phyloP scores from a whole-genome alignment of 2,329 filamentous ascomycete genomes.

The Neonectria coccinea region DNA sequence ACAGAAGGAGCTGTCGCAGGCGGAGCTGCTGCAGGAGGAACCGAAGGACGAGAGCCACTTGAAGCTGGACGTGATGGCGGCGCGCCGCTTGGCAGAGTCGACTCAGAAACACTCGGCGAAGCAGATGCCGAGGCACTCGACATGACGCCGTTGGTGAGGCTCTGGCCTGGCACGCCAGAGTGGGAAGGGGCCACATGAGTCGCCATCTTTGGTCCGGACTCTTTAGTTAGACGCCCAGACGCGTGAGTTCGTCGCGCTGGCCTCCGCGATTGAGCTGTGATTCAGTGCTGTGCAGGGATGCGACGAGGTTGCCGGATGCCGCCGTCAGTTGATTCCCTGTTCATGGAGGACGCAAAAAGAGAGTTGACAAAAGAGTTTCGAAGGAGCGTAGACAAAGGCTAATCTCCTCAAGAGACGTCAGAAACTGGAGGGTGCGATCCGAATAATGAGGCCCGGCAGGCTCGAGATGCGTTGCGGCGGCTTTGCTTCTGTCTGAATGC shows the following conservation, averaged over 20 bases:
- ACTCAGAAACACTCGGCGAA: constrained; percentile 25
- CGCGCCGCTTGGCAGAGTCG: constrained; percentile 23
- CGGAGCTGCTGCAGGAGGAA: neutral
- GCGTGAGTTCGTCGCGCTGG: constrained; percentile 16
- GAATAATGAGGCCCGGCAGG: neutral
- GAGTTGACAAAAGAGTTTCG: neutral
- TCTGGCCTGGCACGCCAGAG: constrained; percentile 13
- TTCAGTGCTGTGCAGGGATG: constrained; percentile 12
- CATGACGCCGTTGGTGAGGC: constrained; percentile 21
- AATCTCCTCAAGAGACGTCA: neutral
- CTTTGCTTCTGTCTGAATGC: neutral
- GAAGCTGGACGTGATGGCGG: constrained; percentile 27
- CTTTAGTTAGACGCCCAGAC: constrained; percentile 9
- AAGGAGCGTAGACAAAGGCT: neutral
- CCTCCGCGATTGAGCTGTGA: constrained; percentile 13
- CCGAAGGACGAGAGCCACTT: constrained; percentile 22
- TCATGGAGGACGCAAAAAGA: constrained; percentile 10
- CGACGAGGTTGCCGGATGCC: constrained; percentile 23
- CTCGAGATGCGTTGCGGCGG: neutral
- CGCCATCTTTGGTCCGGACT: constrained; percentile 24
- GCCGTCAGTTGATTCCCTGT: neutral
- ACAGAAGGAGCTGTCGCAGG: neutral
- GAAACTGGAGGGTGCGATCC: neutral
- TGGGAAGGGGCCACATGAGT: constrained; percentile 20
- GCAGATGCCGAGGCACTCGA: constrained; percentile 9